Evolutionary conservation across 2,329 filamentous ascomycete species (phyloP).

Genomic region (Neocucurbitaria cava): DNA sequence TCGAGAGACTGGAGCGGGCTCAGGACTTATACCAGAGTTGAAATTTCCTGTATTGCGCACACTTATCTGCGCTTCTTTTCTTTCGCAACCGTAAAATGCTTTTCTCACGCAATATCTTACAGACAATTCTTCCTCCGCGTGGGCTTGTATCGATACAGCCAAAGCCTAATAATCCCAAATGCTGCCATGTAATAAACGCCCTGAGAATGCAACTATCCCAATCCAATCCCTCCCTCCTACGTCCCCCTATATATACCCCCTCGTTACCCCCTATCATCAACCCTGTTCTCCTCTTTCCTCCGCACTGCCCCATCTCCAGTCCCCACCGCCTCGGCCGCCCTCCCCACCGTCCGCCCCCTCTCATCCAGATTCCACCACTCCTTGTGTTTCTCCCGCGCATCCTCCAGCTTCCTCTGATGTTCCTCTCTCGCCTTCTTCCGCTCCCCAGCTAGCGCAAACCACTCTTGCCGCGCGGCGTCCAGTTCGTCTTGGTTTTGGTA

Average conservation of each 20-base stretch:
- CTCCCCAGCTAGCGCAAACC: conserved; percentile 81
- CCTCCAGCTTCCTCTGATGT: conserved; percentile 54
- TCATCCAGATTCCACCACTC: conserved; percentile 61
- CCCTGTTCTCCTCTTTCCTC: conserved; percentile 25
- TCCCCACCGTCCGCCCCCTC: conserved; percentile 39
- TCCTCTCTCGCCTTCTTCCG: conserved; percentile 71
- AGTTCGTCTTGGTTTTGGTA: conserved; percentile 85
- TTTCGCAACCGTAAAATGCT: not conserved
- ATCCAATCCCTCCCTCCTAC: not conserved
- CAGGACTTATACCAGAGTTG: conserved; percentile 35
- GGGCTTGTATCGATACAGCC: not conserved
- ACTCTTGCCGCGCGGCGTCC: conserved; percentile 89
- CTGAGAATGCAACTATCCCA: conserved; percentile 14
- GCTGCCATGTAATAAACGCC: conserved; percentile 11
- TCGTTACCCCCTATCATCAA: conserved; percentile 25
- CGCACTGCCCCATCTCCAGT: not conserved
- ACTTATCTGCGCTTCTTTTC: too few relatives aligned
- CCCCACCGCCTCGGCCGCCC: conserved; percentile 17
- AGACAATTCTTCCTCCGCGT: not conserved
- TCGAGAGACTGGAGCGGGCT: not conserved
- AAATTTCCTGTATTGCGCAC: conserved; percentile 10
- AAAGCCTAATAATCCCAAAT: not conserved
- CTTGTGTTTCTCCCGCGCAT: conserved; percentile 55
- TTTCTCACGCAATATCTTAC: conserved; percentile 21
- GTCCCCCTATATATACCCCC: conserved; percentile 21